These are phyloP conservation scores for Fusarium praegraminearum DNA, from an alignment of 2,329 filamentous ascomycete genomes.

Conservation along the genomic window DNA sequence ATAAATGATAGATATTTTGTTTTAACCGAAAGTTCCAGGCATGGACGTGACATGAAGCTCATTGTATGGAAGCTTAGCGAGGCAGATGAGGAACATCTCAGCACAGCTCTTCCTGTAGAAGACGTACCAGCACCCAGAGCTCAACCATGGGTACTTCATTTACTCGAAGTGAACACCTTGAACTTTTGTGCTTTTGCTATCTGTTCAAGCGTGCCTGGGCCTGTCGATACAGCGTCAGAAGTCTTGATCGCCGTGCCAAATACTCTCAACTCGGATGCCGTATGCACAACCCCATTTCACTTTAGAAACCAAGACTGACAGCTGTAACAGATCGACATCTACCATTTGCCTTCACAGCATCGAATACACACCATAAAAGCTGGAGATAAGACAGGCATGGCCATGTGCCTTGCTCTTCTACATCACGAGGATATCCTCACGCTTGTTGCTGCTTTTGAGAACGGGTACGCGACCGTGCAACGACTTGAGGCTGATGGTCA, in stretches of 20 bases:
- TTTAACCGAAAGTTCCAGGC: constrained; percentile 62
- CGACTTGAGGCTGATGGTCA: constrained; percentile 58
- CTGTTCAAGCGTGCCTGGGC: constrained; percentile 57
- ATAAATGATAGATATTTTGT: not conserved
- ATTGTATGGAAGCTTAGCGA: constrained; percentile 81
- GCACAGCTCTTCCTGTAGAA: constrained; percentile 78
- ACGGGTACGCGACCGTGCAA: constrained; percentile 78
- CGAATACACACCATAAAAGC: constrained; percentile 71
- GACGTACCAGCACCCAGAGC: constrained; percentile 60
- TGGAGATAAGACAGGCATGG: constrained; percentile 76
- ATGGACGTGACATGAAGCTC: constrained; percentile 89
- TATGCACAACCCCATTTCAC: constrained; percentile 48
- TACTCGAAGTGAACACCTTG: constrained; percentile 88
- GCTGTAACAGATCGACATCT: constrained; percentile 77
- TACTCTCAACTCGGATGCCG: constrained; percentile 77
- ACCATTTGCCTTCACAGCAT: constrained; percentile 79
- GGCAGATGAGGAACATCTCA: constrained; percentile 72
- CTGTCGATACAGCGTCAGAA: constrained; percentile 50
- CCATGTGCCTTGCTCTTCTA: constrained; percentile 82
- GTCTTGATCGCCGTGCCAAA: constrained; percentile 85
- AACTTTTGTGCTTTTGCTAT: constrained; percentile 92
- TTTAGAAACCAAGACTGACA: constrained; percentile 3
- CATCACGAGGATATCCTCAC: constrained; percentile 64
- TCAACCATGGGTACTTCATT: constrained; percentile 87
- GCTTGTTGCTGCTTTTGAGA: constrained; percentile 85